Base-by-base conservation (phyloP, 192 early-diverging fungal genomes). In the Backusella sp. region DNA sequence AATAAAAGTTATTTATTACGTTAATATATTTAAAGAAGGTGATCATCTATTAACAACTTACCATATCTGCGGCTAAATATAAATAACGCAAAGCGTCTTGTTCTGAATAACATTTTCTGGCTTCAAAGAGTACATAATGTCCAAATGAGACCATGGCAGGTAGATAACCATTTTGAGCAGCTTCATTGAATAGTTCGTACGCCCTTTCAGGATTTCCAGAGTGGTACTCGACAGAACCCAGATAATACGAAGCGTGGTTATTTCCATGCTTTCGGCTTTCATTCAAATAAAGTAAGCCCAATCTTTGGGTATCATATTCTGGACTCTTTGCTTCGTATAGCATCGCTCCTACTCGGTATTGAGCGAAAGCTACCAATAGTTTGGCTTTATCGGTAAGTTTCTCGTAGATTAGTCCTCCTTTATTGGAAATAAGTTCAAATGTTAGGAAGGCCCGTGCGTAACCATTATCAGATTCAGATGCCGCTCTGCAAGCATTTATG, bases 101-200 rank as follows among this genome's bases (percentile, higher is more conserved):
- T 28, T 62, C 23, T 26, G 56, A 62, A 62, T 62, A 28, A 11
- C 9, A 4, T 26, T 28, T 11, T 1, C 9, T 62, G 9, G 19
- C 26, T 62, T 8, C 5, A 62, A 62, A 62, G 12, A 62, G 56
- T 26, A 62, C 23, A 62, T 62, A 62, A 30, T 36, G 66, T 32
- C 32, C 68, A 12, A 70, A 70, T 5, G 68, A 70, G 21, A 44
- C 39, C 68, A 39, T 70, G n/a, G 68, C 68, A 39, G 68, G 14
- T 15, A 70, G 6, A 14, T 39, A 35, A 0, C n/a, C 68, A 0
- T 19, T 39, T 8, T 26, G 12, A 0, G 68, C 68, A 6, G 39
- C 68, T 3, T 70, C 35, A 12, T 70, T 6, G 5, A 39, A 44
- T 1, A 26, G 26, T n/a, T 70, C 35, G 23, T 26, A 42, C 0